Evolutionary conservation across 805 yeast species (phyloP), one percentile per base, ranked within the genome.

Genomic region (Lachancea sp.): DNA sequence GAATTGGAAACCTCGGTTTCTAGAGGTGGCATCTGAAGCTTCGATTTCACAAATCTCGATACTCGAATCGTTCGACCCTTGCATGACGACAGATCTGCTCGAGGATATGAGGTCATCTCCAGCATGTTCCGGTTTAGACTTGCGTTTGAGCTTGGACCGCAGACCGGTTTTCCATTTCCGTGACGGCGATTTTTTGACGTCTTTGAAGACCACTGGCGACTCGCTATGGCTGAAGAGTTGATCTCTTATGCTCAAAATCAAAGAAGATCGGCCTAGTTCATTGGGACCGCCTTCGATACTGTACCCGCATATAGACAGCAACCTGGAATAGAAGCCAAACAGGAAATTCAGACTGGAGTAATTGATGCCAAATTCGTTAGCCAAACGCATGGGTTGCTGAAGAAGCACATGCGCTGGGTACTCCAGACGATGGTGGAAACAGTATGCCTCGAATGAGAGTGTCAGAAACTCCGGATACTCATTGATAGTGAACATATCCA

Each of bases 371-470:
- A 53, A 60, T 31, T 42, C 51, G 19, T 52, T 54, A 2, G 62
- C 63, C 25, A 63, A 41, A 4, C 47, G 25, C 11, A 60, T 49
- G 2, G 64, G 60, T 43, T 62, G 67, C 16, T 54, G 49, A 11
- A 63, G 46, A 25, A 63, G 43, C 7, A 63, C 48, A 31, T 62
- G 58, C 2, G 62, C 62, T 2, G 68, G 68, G 49, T 52, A 62
- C 41, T 60, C 66, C 31, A 60, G 53, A 30, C 59, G 53, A 32
- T 63, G 64, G 36, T 58, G 60, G 44, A 62, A 63, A 45, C 65
- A 63, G 45, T 63, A 63, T n/a, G 64, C 53, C 49, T 63, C 68
- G 50, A 62, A 63, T 13, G 65, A 60, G 18, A 63, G 36, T 1
- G 63, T 52, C 36, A 63, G 48, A 51, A 55, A 61, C 40, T 61